Conservation (phyloP, 257 asterid genomes). For the Scutellaria barbata region DNA sequence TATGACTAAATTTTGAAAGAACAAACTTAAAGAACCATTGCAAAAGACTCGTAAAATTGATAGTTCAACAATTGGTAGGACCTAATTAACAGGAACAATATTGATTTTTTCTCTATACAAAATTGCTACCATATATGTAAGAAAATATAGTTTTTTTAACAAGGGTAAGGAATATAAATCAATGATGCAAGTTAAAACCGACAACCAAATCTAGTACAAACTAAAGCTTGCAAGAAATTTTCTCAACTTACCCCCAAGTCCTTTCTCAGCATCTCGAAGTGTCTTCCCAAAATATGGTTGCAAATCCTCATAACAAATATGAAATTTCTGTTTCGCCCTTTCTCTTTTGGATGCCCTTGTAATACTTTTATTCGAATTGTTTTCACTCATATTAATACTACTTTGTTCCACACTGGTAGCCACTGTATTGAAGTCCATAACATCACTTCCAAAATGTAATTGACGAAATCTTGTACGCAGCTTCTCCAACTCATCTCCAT, state of each 20-base stretch:
- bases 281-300: constrained; percentile 5
- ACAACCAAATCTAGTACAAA: background rate
- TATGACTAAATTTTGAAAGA: too few relatives aligned
- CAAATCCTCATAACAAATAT: background rate
- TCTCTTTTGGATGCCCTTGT: constrained; percentile 2
- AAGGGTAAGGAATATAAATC: background rate
- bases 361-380: background rate
- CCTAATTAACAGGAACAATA: too few relatives aligned
- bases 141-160: background rate
- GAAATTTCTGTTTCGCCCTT: background rate
- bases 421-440: background rate
- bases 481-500: background rate
- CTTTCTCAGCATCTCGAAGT: constrained; percentile 3
- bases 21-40: too few relatives aligned
- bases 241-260: constrained; percentile 10
- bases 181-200: background rate
- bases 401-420: background rate
- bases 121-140: background rate
- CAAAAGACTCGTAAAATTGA: too few relatives aligned
- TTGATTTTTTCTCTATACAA: too few relatives aligned
- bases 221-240: background rate
- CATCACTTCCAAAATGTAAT: constrained; percentile 1
- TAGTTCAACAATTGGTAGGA: too few relatives aligned
- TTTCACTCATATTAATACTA: background rate
- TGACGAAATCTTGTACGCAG: background rate